Conservation (phyloP, 1,284 basidiomycete species). For the Boletellus dicymbophilus region DNA sequence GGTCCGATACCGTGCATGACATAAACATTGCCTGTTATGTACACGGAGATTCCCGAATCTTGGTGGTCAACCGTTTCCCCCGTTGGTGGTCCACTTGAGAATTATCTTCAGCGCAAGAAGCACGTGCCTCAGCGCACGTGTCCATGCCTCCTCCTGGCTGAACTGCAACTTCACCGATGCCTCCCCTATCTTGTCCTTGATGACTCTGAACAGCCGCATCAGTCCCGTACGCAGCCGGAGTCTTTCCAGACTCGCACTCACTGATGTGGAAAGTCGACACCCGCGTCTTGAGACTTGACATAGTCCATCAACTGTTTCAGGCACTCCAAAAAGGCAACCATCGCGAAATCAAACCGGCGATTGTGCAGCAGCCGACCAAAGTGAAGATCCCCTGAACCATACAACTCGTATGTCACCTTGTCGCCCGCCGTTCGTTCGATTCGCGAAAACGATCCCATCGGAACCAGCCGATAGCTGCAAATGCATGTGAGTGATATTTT, state of each 20-base stretch:
- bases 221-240: conserved; percentile 5
- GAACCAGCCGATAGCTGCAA: conserved; percentile 81
- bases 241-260: conserved; percentile 43
- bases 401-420: conserved; percentile 86
- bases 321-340: conserved; percentile 96
- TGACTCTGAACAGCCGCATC: conserved; percentile 59
- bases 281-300: conserved; percentile 71
- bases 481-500: conserved; percentile 11
- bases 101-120: conserved; percentile 87
- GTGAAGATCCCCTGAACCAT: conserved; percentile 89
- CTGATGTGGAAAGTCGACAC: conserved; percentile 85
- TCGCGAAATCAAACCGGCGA: conserved; percentile 92
- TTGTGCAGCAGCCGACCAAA: conserved; percentile 90
- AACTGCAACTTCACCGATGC: conserved; percentile 94
- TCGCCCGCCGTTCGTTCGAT: conserved; percentile 85
- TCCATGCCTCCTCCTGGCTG: conserved; percentile 96
- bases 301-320: conserved; percentile 89
- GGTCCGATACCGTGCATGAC: not conserved
- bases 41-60: too few relatives aligned
- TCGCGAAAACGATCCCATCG: conserved; percentile 91
- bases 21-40: not conserved
- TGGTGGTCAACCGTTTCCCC: conserved; percentile 66
- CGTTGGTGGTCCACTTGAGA: conserved; percentile 82
- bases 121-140: conserved; percentile 89
- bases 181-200: conserved; percentile 95